Base-by-base conservation (phyloP, 1,139 yeast genomes). In the Saccharomycopsis crataegensis region DNA sequence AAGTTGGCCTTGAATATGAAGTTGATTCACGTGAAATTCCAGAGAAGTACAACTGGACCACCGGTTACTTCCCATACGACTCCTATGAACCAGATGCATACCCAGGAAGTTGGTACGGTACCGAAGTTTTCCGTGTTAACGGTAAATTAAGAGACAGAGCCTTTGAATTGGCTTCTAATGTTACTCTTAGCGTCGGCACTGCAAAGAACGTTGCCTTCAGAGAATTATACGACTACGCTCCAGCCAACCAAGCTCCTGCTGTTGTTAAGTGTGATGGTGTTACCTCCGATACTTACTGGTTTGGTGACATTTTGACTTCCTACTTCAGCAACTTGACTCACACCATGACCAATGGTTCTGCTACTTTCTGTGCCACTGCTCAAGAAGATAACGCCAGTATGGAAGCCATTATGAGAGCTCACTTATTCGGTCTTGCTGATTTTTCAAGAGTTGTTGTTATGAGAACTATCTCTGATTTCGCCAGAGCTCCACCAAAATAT, bases 301-400 rank as follows among this genome's bases (percentile, higher is more conserved):
- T 75, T 49, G 87, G 87, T 56, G 68, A 72, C 53, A 67, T 68
- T 17, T 71, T 82, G 60, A 76, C 74, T 59, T 77, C 78, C 61
- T 71, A 79, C 61, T 79, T 80, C 63, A 64, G 73, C 37, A 71
- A 72, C 63, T 77, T 70, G 62, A 74, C 83, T 38, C 59, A 62
- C 34, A 62, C 80, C 59, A 67, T 81, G 65, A 77, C 86, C 58
- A 82, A 82, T 62, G 82, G 81, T 49, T 73, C 83, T 48, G 84
- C 80, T 31, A 69, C 68, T 36, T 82, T 80, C 70, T 79, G 86
- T 66, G 65, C 82, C 38, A 78, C 85, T 49, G 86, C 84, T 53
- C 86, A 81, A 67, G 88, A 82, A 67, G 87, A 82, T 64, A 79
- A 81, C 63, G 87, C 87, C 38, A 73, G 83, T 11, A 74, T 82